Conservation (phyloP, 306 rosid genomes). For the Vigna trinervia region DNA sequence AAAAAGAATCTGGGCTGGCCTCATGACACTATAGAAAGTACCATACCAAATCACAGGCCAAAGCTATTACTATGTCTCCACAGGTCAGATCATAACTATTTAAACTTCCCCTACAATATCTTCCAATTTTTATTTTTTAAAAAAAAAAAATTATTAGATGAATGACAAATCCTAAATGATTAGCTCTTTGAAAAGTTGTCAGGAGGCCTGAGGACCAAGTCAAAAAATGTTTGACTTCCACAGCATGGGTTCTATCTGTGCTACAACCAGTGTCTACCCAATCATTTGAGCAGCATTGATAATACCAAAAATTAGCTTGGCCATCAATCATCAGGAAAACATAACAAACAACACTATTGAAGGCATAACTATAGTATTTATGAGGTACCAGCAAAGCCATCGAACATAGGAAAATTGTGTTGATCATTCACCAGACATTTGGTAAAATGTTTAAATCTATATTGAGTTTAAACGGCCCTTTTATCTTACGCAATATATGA, state of each 20-base stretch:
- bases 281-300: background rate
- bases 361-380: background rate
- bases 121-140: background rate
- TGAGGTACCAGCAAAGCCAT: conserved; percentile 11
- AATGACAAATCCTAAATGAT: conserved; percentile 27
- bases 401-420: background rate
- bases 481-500: conserved; percentile 20
- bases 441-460: conserved; percentile 13
- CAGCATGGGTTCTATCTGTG: background rate
- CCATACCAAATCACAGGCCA: conserved; percentile 10
- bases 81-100: conserved; percentile 12
- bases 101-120: background rate
- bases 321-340: background rate
- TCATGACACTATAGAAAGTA: background rate
- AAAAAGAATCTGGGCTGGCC: background rate
- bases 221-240: conserved; percentile 4
- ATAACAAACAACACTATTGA: background rate
- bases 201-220: background rate
- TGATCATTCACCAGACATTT: background rate
- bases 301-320: conserved; percentile 5
- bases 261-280: background rate
- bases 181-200: background rate
- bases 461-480: conserved; percentile 17
- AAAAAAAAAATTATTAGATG: background rate
- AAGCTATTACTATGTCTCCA: conserved; percentile 23